Percentiles rank a stretch among this genome's conserved stretches.
Conservation (phyloP, 805 yeast genomes). For the Lipomyces chichibuensis region DNA sequence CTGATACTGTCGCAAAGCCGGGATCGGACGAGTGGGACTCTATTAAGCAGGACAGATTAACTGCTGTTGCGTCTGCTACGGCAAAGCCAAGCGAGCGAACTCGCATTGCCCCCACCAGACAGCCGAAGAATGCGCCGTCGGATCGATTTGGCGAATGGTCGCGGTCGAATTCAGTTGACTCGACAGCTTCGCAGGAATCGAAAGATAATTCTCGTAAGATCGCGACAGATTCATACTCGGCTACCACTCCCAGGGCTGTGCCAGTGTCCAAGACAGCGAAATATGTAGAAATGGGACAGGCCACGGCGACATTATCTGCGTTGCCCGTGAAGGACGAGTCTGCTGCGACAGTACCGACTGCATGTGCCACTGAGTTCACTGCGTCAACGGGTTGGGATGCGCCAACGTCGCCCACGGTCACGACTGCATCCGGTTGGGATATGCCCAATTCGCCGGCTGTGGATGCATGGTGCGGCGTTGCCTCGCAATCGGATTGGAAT, state of each 20-base stretch:
- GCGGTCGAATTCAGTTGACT: neutral
- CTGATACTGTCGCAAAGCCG: neutral
- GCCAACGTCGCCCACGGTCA: neutral
- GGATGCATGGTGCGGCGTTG: neutral
- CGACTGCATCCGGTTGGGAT: neutral
- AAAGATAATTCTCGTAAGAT: neutral
- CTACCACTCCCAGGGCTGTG: neutral
- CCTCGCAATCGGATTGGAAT: neutral
- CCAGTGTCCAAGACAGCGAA: neutral
- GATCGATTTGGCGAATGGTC: neutral
- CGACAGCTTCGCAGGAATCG: neutral
- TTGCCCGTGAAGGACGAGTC: neutral
- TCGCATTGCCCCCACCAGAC: neutral
- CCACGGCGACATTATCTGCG: neutral
- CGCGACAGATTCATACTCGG: neutral
- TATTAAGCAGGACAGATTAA: neutral
- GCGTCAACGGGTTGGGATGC: neutral
- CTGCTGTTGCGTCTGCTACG: neutral
- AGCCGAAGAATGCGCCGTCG: neutral
- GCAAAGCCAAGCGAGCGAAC: neutral
- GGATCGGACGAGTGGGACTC: neutral
- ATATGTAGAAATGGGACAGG: neutral
- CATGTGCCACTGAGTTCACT: neutral
- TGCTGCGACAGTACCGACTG: neutral
- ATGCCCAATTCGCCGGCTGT: neutral